Base-by-base conservation (phyloP, 805 yeast genomes). In the Ogataea polymorpha region DNA sequence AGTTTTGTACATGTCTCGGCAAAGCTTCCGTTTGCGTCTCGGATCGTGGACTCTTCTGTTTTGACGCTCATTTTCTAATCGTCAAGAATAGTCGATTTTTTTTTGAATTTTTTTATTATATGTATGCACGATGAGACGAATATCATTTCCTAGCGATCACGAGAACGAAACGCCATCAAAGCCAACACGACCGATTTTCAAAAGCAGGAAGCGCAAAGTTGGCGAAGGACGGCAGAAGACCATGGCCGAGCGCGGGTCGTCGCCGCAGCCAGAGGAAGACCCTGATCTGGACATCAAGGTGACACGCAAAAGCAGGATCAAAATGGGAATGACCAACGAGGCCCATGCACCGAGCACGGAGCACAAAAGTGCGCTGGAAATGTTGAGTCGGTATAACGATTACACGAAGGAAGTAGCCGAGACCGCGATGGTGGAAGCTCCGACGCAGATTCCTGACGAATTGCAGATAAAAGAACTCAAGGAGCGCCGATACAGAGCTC, bases 1-100 rank as follows among this genome's bases (percentile, higher is more conserved):
- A 89, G 36, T 5, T 17, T 16, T 23, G 29, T 35, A 11, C 37
- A 39, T 28, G 11, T 28, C 14, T 39, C 23, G 4, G 15, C 13
- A 7, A 39, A 21, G 32, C 28, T 17, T 12, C 18, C 26, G 1
- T 46, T 15, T 10, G 42, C n/a, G 16, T 37, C 46, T 2, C 36
- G 27, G 10, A 42, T 32, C n/a, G 40, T 39, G 3, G 53, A 24
- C 14, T 48, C 43, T n/a, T 48, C 51, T 30, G 35, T 26, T 21
- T 30, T 39, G 12, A 33, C 23, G 28, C 36, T 31, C 40, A 39
- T 29, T 14, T 14, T 4, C 6, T 34, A 24, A 15, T 32, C 27
- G 27, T 21, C 23, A 18, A 27, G 14, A 8, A 12, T 15, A 6
- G 12, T 18, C 18, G 32, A 38, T 26, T 38, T 32, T 24, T 32